These are phyloP conservation scores for Pelargonium cotyledonis DNA, from an alignment of 441 rosid genomes.

Conservation along the genomic window DNA sequence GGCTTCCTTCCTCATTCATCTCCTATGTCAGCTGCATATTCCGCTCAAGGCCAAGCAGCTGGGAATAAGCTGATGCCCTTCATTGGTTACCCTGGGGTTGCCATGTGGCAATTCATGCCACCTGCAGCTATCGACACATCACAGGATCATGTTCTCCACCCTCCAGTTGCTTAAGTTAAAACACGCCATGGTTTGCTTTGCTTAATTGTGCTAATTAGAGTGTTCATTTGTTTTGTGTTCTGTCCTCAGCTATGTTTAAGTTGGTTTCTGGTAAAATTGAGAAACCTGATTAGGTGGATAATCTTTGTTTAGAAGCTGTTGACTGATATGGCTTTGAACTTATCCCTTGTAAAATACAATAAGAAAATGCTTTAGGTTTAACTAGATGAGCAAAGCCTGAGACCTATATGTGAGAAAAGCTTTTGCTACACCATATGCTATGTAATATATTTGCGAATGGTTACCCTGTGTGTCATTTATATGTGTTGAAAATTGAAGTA, in stretches of 20 bases:
- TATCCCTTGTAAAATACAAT: constrained; percentile 20
- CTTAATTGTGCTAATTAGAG: not conserved
- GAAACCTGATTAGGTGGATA: constrained; percentile 13
- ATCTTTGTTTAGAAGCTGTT: constrained; percentile 9
- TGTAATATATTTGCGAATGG: not conserved
- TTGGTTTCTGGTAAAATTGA: constrained; percentile 12
- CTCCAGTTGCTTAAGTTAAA: constrained; percentile 81
- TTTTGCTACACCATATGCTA: not conserved
- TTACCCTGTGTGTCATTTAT: not conserved
- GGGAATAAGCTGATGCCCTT: constrained; percentile 90
- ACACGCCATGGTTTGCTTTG: constrained; percentile 6
- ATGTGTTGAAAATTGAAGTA: not conserved
- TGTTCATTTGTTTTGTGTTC: constrained; percentile 9
- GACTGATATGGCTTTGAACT: constrained; percentile 11
- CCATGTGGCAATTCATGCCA: constrained; percentile 99
- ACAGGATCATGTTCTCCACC: constrained; percentile 95
- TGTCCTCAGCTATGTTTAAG: not conserved
- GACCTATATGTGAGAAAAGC: not conserved
- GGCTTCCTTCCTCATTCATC: constrained; percentile 67
- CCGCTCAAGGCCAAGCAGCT: constrained; percentile 75
- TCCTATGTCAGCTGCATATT: constrained; percentile 68
- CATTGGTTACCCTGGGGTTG: constrained; percentile 90
- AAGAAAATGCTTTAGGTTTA: constrained; percentile 12
- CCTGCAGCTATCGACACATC: constrained; percentile 96
- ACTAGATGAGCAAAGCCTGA: not conserved